Percentiles rank a stretch among this genome's conserved stretches.
phyloP scores from a whole-genome alignment of 2,329 filamentous ascomycete genomes.

The Hypoxylon sp. region DNA sequence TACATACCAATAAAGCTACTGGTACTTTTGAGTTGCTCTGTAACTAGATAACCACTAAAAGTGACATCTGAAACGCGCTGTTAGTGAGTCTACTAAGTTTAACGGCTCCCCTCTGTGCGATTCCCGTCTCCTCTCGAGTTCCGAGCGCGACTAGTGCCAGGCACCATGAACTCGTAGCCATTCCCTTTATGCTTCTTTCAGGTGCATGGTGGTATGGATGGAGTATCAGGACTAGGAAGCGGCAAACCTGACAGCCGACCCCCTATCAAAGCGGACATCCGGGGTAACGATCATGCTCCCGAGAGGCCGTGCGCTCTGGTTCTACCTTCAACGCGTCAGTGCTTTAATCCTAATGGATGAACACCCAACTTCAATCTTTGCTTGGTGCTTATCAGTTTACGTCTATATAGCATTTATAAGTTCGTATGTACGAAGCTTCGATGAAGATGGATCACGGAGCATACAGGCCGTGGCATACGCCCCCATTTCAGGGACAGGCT shows the following conservation, averaged over 20 bases:
- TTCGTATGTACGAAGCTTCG: slow-evolving; percentile 8
- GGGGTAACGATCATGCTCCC: neutral
- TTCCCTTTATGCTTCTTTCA: neutral
- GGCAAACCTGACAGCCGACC: neutral
- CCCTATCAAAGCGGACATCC: neutral
- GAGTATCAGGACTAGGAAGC: neutral
- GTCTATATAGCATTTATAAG: slow-evolving; percentile 12
- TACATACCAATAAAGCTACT: neutral
- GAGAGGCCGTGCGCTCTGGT: neutral
- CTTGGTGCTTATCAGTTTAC: neutral
- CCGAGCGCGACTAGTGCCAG: neutral
- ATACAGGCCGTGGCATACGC: too few species aligned
- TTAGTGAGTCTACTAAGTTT: neutral
- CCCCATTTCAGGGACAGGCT: neutral
- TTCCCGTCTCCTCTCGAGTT: neutral
- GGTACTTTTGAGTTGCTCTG: neutral
- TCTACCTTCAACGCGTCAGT: slow-evolving; percentile 18
- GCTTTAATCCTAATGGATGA: neutral
- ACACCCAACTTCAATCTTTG: neutral
- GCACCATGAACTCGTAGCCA: neutral
- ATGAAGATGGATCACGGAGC: too few species aligned
- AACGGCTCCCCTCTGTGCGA: neutral
- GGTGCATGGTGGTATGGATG: neutral
- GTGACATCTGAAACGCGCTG: neutral
- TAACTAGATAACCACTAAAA: neutral